These are phyloP conservation scores for Volutella citrinella DNA, from an alignment of 2,329 filamentous ascomycete genomes.

Conservation along the genomic window DNA sequence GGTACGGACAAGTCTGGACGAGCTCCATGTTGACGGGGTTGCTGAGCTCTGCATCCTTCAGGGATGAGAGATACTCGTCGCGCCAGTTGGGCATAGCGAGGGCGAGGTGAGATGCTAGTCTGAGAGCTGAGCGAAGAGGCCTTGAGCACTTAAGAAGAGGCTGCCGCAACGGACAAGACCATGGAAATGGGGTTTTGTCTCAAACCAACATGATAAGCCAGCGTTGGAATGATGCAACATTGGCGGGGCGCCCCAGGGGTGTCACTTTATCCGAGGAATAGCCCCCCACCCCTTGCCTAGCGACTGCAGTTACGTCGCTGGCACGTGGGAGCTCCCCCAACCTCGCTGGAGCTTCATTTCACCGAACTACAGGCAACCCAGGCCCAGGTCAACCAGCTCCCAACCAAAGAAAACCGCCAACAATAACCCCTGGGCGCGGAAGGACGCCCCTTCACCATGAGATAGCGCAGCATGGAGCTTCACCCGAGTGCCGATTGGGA, in stretches of 20 bases:
- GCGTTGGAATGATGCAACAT: conserved; percentile 27
- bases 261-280: conserved; percentile 32
- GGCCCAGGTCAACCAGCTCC: no score
- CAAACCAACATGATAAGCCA: no score
- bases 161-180: conserved; percentile 5
- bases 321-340: conserved; percentile 11
- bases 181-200: no score
- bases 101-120: neutral
- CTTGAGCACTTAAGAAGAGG: conserved; percentile 4
- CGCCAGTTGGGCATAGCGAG: conserved; percentile 65
- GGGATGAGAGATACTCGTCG: conserved; percentile 73
- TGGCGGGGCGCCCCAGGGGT: conserved; percentile 8
- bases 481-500: conserved; percentile 88
- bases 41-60: conserved; percentile 71
- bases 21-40: conserved; percentile 60
- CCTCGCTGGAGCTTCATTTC: conserved; percentile 13
- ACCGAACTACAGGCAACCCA: no score
- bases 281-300: conserved; percentile 19
- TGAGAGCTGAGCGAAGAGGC: conserved; percentile 1
- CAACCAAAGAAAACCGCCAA: no score
- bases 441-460: conserved; percentile 29
- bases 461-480: conserved; percentile 49
- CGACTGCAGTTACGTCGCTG: conserved; percentile 14
- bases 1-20: conserved; percentile 71
- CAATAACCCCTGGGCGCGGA: no score